Base-by-base conservation (phyloP, 2,329 filamentous ascomycete genomes). In the Anisogramma anomala region DNA sequence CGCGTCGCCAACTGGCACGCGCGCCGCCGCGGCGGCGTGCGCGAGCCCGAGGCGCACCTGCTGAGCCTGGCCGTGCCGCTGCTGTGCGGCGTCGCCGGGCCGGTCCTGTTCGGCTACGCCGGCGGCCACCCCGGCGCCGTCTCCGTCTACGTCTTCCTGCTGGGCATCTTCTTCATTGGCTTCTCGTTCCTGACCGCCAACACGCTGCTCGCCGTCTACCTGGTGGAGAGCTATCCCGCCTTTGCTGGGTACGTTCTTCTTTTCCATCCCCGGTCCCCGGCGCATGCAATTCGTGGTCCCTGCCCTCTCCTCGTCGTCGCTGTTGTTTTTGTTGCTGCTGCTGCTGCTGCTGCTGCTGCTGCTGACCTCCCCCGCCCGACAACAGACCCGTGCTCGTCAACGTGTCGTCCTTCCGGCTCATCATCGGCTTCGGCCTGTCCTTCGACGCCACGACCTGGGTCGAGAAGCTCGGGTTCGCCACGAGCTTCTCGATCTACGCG, bases 41-140 rank as follows among this genome's bases (percentile, higher is more conserved):
- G 53, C 14, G 53, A 54, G 51, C 49, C 53, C 38, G 53, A 54
- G 48, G 51, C 51, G 33, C 48, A 52, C 18, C 49, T 55, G 30
- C 30, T 49, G 14, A 54, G 52, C 42, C 48, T 55, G 26, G 36
- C 53, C 25, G 15, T 53, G n/a, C 53, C 53, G 23, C 45, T 54
- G 23, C 11, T 45, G 13, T 32, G 39, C 19, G 53, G 51, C 30
- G 44, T 54, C 33, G 33, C 42, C 6, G 53, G 52, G 14, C 45
- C 47, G 13, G 35, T 54, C 9, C 33, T 55, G 32, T 54, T 53
- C 30, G 53, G 53, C 6, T 50, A 49, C 18, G 50, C 52, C 3
- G 50, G 45, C 5, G 42, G 52, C 37, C 44, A 50, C 35, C 46
- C 49, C 39, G 34, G 28, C 4, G 36, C 17, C 19, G 39, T 53